These are phyloP conservation scores for Sherardia arvensis DNA, from an alignment of 257 asterid genomes.

Conservation along the genomic window DNA sequence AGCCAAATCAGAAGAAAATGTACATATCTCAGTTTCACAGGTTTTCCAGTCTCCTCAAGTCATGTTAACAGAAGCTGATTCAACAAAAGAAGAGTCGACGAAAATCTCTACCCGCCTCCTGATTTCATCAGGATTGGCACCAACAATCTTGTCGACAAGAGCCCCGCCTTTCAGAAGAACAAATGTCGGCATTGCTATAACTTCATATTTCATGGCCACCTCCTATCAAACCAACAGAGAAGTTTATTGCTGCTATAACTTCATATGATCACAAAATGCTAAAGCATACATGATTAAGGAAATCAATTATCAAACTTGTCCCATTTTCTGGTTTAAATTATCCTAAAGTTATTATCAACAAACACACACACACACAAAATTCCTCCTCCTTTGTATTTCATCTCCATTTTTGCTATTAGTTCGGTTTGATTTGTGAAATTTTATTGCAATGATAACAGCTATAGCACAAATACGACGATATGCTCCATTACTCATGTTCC, in stretches of 20 bases:
- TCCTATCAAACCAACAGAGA: slow-evolving; percentile 17
- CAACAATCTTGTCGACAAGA: slow-evolving; percentile 22
- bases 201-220: slow-evolving; percentile 19
- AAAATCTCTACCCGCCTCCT: slow-evolving; percentile 17
- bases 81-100: slow-evolving; percentile 5
- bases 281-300: neutral
- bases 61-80: neutral
- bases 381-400: neutral
- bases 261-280: neutral
- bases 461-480: neutral
- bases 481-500: neutral
- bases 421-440: neutral
- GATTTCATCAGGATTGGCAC: slow-evolving; percentile 29
- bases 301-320: neutral
- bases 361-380: neutral
- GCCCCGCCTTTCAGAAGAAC: slow-evolving; percentile 26
- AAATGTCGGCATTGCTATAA: slow-evolving; percentile 33
- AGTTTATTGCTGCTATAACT: no score
- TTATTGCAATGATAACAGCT: neutral
- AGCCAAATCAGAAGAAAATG: neutral
- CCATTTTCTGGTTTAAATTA: neutral
- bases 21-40: neutral
- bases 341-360: neutral
- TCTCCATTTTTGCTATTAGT: neutral
- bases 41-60: neutral